phyloP scores from a whole-genome alignment of 2,329 filamentous ascomycete species.

The Akanthomyces uredinophilus region DNA sequence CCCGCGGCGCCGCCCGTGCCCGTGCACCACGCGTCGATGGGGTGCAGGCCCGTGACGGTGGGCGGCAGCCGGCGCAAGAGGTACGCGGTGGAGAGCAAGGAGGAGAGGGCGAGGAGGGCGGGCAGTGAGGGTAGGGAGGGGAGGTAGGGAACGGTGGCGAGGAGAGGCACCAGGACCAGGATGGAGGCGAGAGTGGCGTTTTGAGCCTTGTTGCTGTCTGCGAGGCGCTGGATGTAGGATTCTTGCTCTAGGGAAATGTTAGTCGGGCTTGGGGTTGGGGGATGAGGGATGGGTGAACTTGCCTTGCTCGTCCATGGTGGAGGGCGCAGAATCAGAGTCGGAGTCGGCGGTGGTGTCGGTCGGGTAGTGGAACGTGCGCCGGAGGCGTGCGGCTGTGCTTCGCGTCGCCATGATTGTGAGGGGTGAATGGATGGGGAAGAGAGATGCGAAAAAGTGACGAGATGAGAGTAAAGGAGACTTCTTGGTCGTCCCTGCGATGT shows the following conservation, averaged over 20 bases:
- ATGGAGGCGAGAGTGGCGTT: slow-evolving; percentile 13
- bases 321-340: slow-evolving; percentile 16
- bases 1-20: slow-evolving; percentile 23
- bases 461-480: no score
- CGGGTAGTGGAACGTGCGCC: slow-evolving; percentile 29
- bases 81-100: slow-evolving; percentile 58
- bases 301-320: slow-evolving; percentile 16
- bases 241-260: slow-evolving; percentile 10
- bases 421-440: background rate
- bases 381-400: slow-evolving; percentile 18
- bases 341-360: slow-evolving; percentile 25
- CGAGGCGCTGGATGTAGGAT: slow-evolving; percentile 12
- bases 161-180: slow-evolving; percentile 44
- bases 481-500: no score
- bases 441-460: background rate
- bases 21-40: slow-evolving; percentile 39
- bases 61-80: slow-evolving; percentile 53
- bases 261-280: background rate
- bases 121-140: slow-evolving; percentile 36
- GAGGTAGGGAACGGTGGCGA: slow-evolving; percentile 37
- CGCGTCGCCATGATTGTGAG: slow-evolving; percentile 24
- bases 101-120: slow-evolving; percentile 55
- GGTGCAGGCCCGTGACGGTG: slow-evolving; percentile 46
- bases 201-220: slow-evolving; percentile 6
- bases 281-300: background rate